Evolutionary conservation across 2,329 filamentous ascomycete genomes (phyloP).

Genomic region (Tricladium varicosporioides): DNA sequence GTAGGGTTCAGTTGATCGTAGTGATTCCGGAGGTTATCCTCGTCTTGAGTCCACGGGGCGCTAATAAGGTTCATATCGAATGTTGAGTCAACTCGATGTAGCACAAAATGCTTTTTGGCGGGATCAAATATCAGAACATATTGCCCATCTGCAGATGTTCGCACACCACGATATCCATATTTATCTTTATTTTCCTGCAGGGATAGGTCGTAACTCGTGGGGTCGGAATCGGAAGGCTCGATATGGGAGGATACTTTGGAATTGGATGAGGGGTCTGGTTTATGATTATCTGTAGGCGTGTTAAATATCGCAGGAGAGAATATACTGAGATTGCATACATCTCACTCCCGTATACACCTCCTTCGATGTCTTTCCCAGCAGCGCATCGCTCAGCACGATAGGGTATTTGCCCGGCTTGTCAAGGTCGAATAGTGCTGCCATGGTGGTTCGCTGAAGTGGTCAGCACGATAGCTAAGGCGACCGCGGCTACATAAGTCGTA

Average conservation of each 20-base stretch:
- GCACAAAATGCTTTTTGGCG: constrained; percentile 69
- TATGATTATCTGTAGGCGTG: constrained; percentile 56
- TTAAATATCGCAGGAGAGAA: constrained; percentile 11
- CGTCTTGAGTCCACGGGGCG: constrained; percentile 63
- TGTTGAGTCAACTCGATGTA: constrained; percentile 78
- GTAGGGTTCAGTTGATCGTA: constrained; percentile 58
- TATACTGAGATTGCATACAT: constrained; percentile 44
- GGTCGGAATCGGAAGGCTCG: constrained; percentile 41
- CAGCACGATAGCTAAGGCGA: too few relatives aligned
- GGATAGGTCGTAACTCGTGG: constrained; percentile 47
- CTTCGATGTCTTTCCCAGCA: constrained; percentile 54
- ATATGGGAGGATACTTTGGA: constrained; percentile 43
- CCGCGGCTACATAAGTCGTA: too few relatives aligned
- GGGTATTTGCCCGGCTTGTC: constrained; percentile 61
- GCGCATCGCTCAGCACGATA: constrained; percentile 60
- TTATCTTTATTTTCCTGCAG: constrained; percentile 53
- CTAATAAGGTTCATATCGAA: constrained; percentile 84
- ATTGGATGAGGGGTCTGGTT: constrained; percentile 50
- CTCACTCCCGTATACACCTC: constrained; percentile 59
- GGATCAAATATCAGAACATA: constrained; percentile 76
- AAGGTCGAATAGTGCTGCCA: constrained; percentile 45
- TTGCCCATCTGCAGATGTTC: constrained; percentile 54
- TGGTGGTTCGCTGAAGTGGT: constrained; percentile 1
- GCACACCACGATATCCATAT: constrained; percentile 60
- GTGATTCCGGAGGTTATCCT: constrained; percentile 61